Evolutionary conservation across 1,139 yeast genomes (phyloP).

Genomic region (Debaryomyces sp.): DNA sequence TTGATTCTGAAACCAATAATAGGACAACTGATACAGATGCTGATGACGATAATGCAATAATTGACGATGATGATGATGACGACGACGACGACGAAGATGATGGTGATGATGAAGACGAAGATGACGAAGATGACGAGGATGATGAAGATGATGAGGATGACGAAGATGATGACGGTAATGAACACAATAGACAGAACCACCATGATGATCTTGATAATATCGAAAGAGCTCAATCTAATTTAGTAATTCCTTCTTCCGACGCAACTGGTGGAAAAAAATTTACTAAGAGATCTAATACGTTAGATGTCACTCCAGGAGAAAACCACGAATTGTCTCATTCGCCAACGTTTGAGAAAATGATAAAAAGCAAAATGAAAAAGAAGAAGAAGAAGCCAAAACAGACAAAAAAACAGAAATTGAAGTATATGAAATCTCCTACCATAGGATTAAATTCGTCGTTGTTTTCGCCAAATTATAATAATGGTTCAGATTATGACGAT

Average conservation of each 20-base stretch:
- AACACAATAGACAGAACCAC: slow-evolving; percentile 24
- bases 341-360: slow-evolving; percentile 47
- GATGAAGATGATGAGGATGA: slow-evolving; percentile 18
- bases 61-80: slow-evolving; percentile 18
- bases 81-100: slow-evolving; percentile 3
- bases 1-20: slow-evolving; percentile 21
- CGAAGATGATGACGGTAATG: slow-evolving; percentile 15
- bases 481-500: neutral
- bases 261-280: slow-evolving; percentile 37
- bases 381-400: slow-evolving; percentile 10
- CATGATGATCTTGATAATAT: slow-evolving; percentile 15
- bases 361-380: slow-evolving; percentile 11
- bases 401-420: slow-evolving; percentile 12
- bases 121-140: slow-evolving; percentile 11
- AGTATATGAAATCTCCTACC: slow-evolving; percentile 8
- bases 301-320: slow-evolving; percentile 37
- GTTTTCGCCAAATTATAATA: neutral
- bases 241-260: slow-evolving; percentile 37
- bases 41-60: slow-evolving; percentile 17
- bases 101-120: neutral
- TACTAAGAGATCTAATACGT: slow-evolving; percentile 48
- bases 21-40: slow-evolving; percentile 17
- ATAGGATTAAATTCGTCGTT: neutral
- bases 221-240: slow-evolving; percentile 36
- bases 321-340: slow-evolving; percentile 30